Percentiles rank a stretch among this genome's conserved stretches.
Conservation (phyloP, 2,329 filamentous ascomycete species). For the Apiospora arundinis region DNA sequence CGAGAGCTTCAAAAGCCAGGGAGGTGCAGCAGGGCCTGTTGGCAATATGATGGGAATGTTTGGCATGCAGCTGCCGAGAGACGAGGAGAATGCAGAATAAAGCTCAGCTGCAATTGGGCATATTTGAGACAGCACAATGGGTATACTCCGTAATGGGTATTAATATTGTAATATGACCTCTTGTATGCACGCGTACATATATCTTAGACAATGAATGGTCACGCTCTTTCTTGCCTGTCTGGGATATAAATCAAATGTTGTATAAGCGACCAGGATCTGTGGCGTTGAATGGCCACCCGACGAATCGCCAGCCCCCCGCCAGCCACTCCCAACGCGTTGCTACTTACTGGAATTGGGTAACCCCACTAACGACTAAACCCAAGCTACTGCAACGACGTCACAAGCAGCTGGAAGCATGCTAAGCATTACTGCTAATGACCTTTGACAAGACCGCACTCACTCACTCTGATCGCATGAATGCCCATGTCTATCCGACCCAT, state of each 20-base stretch:
- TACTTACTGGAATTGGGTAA: not conserved
- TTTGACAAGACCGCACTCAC: slow-evolving; percentile 3
- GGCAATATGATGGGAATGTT: slow-evolving; percentile 88
- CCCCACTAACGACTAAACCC: not conserved
- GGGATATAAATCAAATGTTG: not conserved
- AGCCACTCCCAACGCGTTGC: slow-evolving; percentile 3
- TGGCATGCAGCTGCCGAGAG: slow-evolving; percentile 80
- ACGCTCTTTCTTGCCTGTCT: not conserved
- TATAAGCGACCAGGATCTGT: not conserved
- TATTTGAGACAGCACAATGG: not conserved
- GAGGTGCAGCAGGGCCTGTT: slow-evolving; percentile 82
- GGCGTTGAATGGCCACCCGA: not conserved
- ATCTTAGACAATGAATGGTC: not conserved
- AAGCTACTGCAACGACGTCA: slow-evolving; percentile 17
- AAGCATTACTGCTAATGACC: slow-evolving; percentile 2
- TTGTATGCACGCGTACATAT: not conserved
- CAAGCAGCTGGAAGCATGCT: slow-evolving; percentile 13
- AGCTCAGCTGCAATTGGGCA: not conserved
- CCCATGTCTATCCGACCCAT: slow-evolving; percentile 7
- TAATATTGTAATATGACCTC: too few species aligned
- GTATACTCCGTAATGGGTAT: too few species aligned
- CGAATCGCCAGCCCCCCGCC: slow-evolving; percentile 1
- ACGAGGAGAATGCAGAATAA: slow-evolving; percentile 65
- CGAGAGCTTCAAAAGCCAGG: slow-evolving; percentile 91
- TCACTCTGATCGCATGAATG: slow-evolving; percentile 12